phyloP scores from a whole-genome alignment of 495 filamentous ascomycete species.

The Annulohypoxylon moriforme region DNA sequence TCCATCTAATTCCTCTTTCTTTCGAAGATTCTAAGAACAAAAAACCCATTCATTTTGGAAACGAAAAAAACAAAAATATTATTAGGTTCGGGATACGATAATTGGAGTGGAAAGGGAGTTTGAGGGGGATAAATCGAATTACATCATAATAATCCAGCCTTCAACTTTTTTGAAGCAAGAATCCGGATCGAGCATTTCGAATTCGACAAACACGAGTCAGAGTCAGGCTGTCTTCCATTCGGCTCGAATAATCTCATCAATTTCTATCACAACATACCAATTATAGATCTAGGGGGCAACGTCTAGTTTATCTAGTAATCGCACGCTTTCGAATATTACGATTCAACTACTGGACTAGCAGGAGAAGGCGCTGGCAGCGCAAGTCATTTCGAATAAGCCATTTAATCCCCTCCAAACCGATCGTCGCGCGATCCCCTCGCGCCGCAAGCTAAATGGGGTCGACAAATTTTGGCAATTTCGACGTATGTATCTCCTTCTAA shows the following conservation, averaged over 20 bases:
- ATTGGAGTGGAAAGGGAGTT: conserved; percentile 42
- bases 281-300: not conserved
- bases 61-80: conserved; percentile 19
- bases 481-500: conserved; percentile 66
- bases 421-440: conserved; percentile 42
- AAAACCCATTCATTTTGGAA: conserved; percentile 31
- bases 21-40: conserved; percentile 13
- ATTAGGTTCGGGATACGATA: conserved; percentile 41
- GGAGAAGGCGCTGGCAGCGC: conserved; percentile 21
- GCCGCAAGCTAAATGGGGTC: conserved; percentile 62
- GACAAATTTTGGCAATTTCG: conserved; percentile 89
- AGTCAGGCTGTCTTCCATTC: conserved; percentile 28
- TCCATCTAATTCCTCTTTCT: conserved; percentile 31
- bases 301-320: conserved; percentile 8
- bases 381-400: conserved; percentile 8
- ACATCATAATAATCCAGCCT: conserved; percentile 33
- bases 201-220: conserved; percentile 34
- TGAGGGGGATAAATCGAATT: conserved; percentile 29
- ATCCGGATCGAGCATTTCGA: conserved; percentile 20
- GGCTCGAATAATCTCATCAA: conserved; percentile 18
- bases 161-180: conserved; percentile 11
- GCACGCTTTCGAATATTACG: conserved; percentile 6
- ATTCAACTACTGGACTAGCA: conserved; percentile 15
- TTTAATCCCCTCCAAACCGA: conserved; percentile 14
- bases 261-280: conserved; percentile 11